Base-by-base conservation (phyloP, 192 early-diverging fungal species). In the Linnemannia elongata region DNA sequence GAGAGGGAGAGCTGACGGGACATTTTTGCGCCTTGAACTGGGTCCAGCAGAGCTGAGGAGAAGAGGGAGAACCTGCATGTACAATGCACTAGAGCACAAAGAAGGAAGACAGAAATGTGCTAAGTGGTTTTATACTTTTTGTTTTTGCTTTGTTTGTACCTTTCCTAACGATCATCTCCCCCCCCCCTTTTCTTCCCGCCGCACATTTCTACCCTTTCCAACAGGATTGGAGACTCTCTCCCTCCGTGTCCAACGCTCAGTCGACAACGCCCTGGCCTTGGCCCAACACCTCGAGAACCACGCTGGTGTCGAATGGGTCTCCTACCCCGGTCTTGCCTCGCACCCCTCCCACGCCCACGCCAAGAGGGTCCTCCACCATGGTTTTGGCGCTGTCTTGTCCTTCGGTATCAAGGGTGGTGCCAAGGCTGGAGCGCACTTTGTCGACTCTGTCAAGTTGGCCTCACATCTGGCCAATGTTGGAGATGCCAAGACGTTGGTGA, bases 391-490 rank as follows among this genome's bases (percentile, higher is more conserved):
- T 86, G 96, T 97, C 6, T 85, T 99, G 55, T 93, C 93, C 55
- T 97, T 95, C 91, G 95, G 94, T 39, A 75, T 95, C 76, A 91
- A 91, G 77, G 93, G 92, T 6, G 91, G 92, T 1, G 47, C 78
- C 38, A 70, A 82, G 35, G 93, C 94, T 33, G 96, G 93, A 45
- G 79, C 89, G 33, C 81, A 75, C 35, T 98, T 99, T 82, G 94
- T 99, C 69, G 91, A 96, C 76, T 84, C 75, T 27, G 92, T 98
- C 47, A 91, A 97, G 84, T 92, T 99, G 36, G 92, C 94, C 5
- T 96, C 95, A n/a, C 96, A 98, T 85, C 88, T 99, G 35, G 97
- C 97, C 60, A 99, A 99, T 76, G 96, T 99, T n/a, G 97, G 97
- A 70, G 97, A 99, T 89, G 93, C 96, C 17, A 93, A 96, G 83